Evolutionary conservation across 177 flowering plant species (phyloP), one percentile per base, ranked within the genome.

Genomic region (Tripterygium wilfordii): DNA sequence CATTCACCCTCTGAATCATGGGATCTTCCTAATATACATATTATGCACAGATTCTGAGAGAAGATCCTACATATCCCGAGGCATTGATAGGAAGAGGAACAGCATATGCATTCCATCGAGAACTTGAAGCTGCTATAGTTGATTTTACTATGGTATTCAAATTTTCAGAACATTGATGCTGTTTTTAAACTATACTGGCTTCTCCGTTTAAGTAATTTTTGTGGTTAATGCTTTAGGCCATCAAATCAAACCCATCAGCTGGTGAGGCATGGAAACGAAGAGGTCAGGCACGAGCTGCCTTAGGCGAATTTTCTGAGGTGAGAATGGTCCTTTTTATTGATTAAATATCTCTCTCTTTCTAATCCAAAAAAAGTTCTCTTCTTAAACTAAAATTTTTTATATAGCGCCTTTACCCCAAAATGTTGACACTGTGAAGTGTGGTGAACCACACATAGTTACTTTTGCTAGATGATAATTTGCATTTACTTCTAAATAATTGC

Each of bases 261-360:
- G 82, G 85, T 53, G 98, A 92, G 83, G 96, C 98, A 49, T 92
- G 96, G 98, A 92, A 88, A 53, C 79, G 98, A 23, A 74, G 98
- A 51, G 98, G 98, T 39, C 98, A 92, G 64, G 98, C 98, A 23
- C 83, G 90, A 42, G 98, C 96, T 72, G 96, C 98, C 48, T 65
- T 91, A 45, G 96, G 98, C 44, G 79, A 83, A 66, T 79, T 72
- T 67, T 66, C 52, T 61, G 77, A 82, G 95, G 98, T 81, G 50
- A 71, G 74, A 37, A 36, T 43, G 13, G 25, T 25, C 21, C 23
- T 22, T n/a, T 27, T 28, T 49, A 3, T 7, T 26, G 15, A 24
- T 40, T 6, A 21, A 17, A 14, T 48, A n/a, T n/a, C n/a, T 48
- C n/a, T n/a, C n/a, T n/a, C n/a, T n/a, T n/a, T n/a, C n/a, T n/a